Conservation (phyloP, 2,329 filamentous ascomycete species). For the Dendryphion nanum region DNA sequence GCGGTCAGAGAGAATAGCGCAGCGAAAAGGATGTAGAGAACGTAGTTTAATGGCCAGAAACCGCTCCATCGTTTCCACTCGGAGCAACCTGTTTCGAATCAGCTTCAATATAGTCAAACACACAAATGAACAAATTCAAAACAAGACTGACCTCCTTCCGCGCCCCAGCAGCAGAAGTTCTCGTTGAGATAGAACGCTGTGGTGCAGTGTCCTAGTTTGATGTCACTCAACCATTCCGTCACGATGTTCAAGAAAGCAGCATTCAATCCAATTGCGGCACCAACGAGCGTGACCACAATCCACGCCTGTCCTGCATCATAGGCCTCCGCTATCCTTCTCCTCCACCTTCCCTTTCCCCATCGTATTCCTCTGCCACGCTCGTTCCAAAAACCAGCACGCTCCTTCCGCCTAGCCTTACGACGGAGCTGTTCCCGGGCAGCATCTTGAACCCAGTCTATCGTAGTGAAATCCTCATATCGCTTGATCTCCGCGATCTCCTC, state of each 20-base stretch:
- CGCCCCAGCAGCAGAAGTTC: slow-evolving; percentile 96
- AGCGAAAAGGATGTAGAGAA: slow-evolving; percentile 84
- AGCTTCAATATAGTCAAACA: too few species aligned
- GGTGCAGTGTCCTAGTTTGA: slow-evolving; percentile 93
- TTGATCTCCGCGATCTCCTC: slow-evolving; percentile 98
- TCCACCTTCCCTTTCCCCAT: slow-evolving; percentile 67
- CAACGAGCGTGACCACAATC: slow-evolving; percentile 94
- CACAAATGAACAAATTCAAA: neutral
- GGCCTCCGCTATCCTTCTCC: slow-evolving; percentile 75
- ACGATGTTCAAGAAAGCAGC: slow-evolving; percentile 92
- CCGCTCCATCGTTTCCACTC: slow-evolving; percentile 90
- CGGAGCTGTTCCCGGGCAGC: slow-evolving; percentile 85
- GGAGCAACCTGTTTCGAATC: slow-evolving; percentile 61
- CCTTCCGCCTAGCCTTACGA: slow-evolving; percentile 71
- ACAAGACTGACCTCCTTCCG: slow-evolving; percentile 66
- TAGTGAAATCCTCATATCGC: slow-evolving; percentile 97
- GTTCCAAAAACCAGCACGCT: slow-evolving; percentile 70
- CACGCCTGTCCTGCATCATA: slow-evolving; percentile 97
- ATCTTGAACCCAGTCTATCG: slow-evolving; percentile 99
- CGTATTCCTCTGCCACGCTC: slow-evolving; percentile 53
- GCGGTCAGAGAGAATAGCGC: slow-evolving; percentile 79
- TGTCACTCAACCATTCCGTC: slow-evolving; percentile 94
- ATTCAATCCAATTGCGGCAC: slow-evolving; percentile 88
- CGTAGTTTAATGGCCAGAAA: slow-evolving; percentile 75
- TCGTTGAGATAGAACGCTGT: slow-evolving; percentile 97